Conservation (phyloP, 306 rosid genomes). For the Lathyrus oleraceus region DNA sequence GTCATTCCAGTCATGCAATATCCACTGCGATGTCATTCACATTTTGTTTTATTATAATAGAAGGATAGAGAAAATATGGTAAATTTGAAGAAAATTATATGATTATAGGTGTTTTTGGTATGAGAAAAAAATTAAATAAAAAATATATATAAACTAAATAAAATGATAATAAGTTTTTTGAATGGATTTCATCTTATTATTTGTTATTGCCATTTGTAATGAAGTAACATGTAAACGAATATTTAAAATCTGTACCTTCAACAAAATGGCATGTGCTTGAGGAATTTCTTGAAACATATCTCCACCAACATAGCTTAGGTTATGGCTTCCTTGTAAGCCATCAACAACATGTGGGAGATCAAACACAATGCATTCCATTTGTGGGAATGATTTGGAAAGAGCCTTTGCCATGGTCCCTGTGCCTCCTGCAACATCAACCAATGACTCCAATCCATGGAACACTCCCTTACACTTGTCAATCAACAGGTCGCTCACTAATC, state of each 20-base stretch:
- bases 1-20: constrained; percentile 33
- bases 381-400: constrained; percentile 42
- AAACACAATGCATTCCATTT: constrained; percentile 42
- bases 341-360: constrained; percentile 58
- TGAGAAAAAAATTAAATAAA: too few species aligned
- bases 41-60: background rate
- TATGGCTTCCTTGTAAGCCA: constrained; percentile 33
- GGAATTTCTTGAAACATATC: constrained; percentile 54
- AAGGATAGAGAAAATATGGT: background rate
- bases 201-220: too few species aligned
- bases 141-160: too few species aligned
- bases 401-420: constrained; percentile 53
- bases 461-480: constrained; percentile 39
- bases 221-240: too few species aligned
- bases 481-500: background rate
- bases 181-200: too few species aligned
- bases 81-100: background rate
- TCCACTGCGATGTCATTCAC: constrained; percentile 17
- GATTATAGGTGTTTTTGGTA: too few species aligned
- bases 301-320: constrained; percentile 46
- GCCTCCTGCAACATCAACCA: constrained; percentile 69
- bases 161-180: too few species aligned
- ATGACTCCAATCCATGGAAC: constrained; percentile 40
- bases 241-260: constrained; percentile 41
- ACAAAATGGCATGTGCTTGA: constrained; percentile 37